Percentiles rank a stretch among this genome's conserved stretches.
Conservation (phyloP, 2,329 filamentous ascomycete genomes). For the Cercospora sp. region DNA sequence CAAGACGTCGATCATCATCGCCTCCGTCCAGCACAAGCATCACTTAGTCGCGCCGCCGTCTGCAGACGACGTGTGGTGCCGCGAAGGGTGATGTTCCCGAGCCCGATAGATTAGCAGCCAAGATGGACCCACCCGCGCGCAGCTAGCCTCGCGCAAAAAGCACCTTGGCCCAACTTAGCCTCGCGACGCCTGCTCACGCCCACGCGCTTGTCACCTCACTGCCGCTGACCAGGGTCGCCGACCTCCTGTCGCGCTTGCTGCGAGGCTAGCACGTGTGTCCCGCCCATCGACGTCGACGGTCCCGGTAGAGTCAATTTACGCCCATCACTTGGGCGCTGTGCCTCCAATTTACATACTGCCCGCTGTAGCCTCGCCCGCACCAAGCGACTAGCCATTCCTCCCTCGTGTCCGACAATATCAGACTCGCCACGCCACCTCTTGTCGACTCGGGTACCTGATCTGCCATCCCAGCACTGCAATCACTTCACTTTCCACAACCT, state of each 20-base stretch:
- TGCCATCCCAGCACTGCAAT: neutral
- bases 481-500: neutral
- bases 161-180: slow-evolving; percentile 27
- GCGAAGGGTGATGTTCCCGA: slow-evolving; percentile 30
- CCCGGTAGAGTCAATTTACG: slow-evolving; percentile 27
- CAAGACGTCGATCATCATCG: slow-evolving; percentile 11
- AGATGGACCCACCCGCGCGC: slow-evolving; percentile 30
- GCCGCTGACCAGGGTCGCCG: slow-evolving; percentile 27
- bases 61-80: slow-evolving; percentile 14
- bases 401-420: slow-evolving; percentile 16
- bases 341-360: slow-evolving; percentile 24
- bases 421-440: slow-evolving; percentile 8
- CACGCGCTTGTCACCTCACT: slow-evolving; percentile 27
- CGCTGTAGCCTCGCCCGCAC: slow-evolving; percentile 11
- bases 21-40: slow-evolving; percentile 9
- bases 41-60: neutral
- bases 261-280: slow-evolving; percentile 18
- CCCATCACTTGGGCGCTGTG: slow-evolving; percentile 24
- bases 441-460: slow-evolving; percentile 12
- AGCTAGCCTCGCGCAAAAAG: slow-evolving; percentile 29
- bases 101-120: slow-evolving; percentile 35
- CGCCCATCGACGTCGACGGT: slow-evolving; percentile 21
- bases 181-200: slow-evolving; percentile 23
- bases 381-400: slow-evolving; percentile 2
- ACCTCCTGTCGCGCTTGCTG: slow-evolving; percentile 27